Conservation (phyloP, 345 rosid species). For the Passiflora organensis region DNA sequence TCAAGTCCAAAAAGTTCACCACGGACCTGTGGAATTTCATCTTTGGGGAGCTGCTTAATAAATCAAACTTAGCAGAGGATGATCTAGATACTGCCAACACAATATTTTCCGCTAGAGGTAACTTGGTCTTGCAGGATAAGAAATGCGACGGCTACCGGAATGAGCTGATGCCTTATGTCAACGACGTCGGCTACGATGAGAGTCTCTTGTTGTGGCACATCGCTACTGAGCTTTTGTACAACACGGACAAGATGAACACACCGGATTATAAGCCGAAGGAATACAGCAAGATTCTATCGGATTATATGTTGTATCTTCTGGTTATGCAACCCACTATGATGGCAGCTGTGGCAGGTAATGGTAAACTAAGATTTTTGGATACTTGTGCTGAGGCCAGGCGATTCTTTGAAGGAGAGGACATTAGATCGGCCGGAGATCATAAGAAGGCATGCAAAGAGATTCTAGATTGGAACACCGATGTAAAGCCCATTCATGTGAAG, state of each 20-base stretch:
- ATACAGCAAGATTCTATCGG: constrained; percentile 44
- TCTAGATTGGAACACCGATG: constrained; percentile 22
- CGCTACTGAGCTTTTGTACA: constrained; percentile 52
- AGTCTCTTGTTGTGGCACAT: constrained; percentile 44
- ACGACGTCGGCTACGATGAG: constrained; percentile 11
- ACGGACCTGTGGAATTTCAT: constrained; percentile 47
- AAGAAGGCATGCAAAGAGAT: constrained; percentile 20
- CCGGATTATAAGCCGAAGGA: constrained; percentile 6
- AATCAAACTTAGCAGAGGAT: constrained; percentile 37
- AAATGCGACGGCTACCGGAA: background rate
- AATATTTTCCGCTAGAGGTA: constrained; percentile 50
- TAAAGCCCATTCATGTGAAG: constrained; percentile 36
- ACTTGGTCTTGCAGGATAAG: constrained; percentile 39
- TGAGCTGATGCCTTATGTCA: constrained; percentile 29
- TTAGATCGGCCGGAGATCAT: background rate
- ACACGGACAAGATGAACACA: background rate
- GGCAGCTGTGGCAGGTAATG: constrained; percentile 48
- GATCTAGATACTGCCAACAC: constrained; percentile 39
- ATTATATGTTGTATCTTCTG: constrained; percentile 59
- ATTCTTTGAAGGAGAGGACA: constrained; percentile 30
- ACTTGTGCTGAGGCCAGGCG: constrained; percentile 38
- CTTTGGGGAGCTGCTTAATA: constrained; percentile 30
- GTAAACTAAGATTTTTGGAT: constrained; percentile 44
- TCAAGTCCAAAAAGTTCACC: constrained; percentile 37
- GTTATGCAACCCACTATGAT: constrained; percentile 41